Percentiles rank a stretch among this genome's conserved stretches.
Evolutionary conservation across 2,329 filamentous ascomycete genomes (phyloP).

Genomic region (Teratosphaeriaceae sp.): DNA sequence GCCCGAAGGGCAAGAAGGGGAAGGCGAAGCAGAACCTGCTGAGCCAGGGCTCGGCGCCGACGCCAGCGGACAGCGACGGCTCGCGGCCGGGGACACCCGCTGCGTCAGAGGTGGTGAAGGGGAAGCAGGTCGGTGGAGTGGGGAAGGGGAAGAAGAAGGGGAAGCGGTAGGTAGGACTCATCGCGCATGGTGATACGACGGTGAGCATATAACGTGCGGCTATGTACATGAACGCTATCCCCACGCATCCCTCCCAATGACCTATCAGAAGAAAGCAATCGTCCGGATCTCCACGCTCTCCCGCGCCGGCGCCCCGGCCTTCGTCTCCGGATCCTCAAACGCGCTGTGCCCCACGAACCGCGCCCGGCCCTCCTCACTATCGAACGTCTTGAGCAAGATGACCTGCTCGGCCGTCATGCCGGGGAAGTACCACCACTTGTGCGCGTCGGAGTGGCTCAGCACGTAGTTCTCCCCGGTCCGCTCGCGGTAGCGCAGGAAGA

Average conservation of each 20-base stretch:
- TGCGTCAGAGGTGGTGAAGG: conserved; percentile 38
- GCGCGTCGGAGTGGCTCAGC: conserved; percentile 27
- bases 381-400: conserved; percentile 37
- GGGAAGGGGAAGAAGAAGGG: conserved; percentile 33
- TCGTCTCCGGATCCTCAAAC: conserved; percentile 32
- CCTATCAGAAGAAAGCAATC: conserved; percentile 33
- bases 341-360: conserved; percentile 35
- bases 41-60: conserved; percentile 77
- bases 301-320: conserved; percentile 26
- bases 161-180: conserved; percentile 14
- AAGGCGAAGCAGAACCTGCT: conserved; percentile 60
- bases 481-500: conserved; percentile 33
- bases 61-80: conserved; percentile 51
- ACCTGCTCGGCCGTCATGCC: conserved; percentile 31
- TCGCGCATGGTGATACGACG: no score
- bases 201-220: background rate
- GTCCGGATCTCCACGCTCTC: conserved; percentile 37
- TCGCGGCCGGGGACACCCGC: conserved; percentile 27
- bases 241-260: no score
- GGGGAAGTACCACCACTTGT: conserved; percentile 38
- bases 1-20: conserved; percentile 84
- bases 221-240: background rate
- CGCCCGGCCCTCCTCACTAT: conserved; percentile 28
- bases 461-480: conserved; percentile 37
- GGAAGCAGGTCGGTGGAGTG: conserved; percentile 32